A percentile compares a stretch with the other conserved stretches of the same genome.
Evolutionary conservation across 805 yeast species (phyloP).

Genomic region (Saturnispora quitensis): DNA sequence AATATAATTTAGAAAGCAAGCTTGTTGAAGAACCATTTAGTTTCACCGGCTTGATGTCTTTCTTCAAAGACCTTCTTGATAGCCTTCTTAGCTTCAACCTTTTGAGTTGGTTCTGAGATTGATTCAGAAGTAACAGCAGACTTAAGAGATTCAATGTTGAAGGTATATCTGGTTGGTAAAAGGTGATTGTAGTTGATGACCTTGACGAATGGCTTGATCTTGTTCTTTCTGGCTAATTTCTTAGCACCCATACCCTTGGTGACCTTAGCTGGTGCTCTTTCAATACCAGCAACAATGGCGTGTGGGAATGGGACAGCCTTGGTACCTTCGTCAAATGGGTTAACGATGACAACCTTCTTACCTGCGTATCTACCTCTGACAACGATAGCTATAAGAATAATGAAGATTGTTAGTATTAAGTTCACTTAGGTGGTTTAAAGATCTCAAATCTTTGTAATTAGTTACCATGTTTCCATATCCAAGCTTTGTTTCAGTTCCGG

Average conservation of each 20-base stretch:
- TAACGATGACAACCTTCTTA: slow-evolving; percentile 98
- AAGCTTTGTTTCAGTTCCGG: too few relatives aligned
- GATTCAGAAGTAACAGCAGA: slow-evolving; percentile 85
- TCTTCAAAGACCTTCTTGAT: slow-evolving; percentile 99
- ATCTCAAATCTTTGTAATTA: background rate
- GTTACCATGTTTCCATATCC: background rate
- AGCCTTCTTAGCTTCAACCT: slow-evolving; percentile 98
- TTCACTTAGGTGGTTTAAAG: background rate
- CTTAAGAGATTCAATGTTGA: slow-evolving; percentile 95
- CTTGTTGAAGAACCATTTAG: slow-evolving; percentile 99
- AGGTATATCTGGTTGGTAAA: slow-evolving; percentile 99
- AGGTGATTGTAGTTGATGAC: slow-evolving; percentile 99
- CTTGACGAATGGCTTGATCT: slow-evolving; percentile 98
- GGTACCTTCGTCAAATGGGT: slow-evolving; percentile 98
- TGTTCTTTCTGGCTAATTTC: slow-evolving; percentile 95
- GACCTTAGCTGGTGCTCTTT: slow-evolving; percentile 96
- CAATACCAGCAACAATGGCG: slow-evolving; percentile 98
- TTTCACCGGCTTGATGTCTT: slow-evolving; percentile 98
- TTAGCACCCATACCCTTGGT: slow-evolving; percentile 91
- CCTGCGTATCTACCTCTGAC: slow-evolving; percentile 99
- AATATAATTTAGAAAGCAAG: slow-evolving; percentile 27
- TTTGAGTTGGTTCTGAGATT: slow-evolving; percentile 94
- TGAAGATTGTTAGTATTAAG: background rate
- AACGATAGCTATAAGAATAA: slow-evolving; percentile 66
- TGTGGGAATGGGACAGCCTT: slow-evolving; percentile 98